phyloP scores from a whole-genome alignment of 164 flowering plant species.

The Cinnamomum micranthum region DNA sequence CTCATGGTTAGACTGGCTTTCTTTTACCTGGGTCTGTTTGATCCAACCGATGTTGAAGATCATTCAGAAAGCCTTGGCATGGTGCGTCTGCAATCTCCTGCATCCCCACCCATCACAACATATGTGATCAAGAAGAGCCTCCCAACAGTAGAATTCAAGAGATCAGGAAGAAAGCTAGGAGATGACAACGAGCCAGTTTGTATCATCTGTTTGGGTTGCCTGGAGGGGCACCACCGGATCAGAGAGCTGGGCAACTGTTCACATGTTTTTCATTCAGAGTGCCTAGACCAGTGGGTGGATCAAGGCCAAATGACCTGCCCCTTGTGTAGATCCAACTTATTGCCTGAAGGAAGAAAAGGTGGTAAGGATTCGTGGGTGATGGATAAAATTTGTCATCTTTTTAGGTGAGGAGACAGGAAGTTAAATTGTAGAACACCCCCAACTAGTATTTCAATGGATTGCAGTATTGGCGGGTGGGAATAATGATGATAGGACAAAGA shows the following conservation, averaged over 20 bases:
- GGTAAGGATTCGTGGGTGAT: conserved; percentile 12
- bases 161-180: not conserved
- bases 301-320: conserved; percentile 33
- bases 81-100: not conserved
- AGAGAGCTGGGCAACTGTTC: conserved; percentile 30
- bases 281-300: conserved; percentile 38
- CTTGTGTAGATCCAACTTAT: conserved; percentile 24
- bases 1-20: conserved; percentile 9
- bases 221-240: conserved; percentile 20
- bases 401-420: conserved; percentile 7
- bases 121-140: conserved; percentile 8
- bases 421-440: too few relatives aligned
- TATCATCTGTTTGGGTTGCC: conserved; percentile 20
- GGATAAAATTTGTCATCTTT: conserved; percentile 18
- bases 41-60: conserved; percentile 7
- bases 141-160: conserved; percentile 5
- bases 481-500: too few relatives aligned
- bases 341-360: conserved; percentile 11
- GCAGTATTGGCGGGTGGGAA: too few relatives aligned
- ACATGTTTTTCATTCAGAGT: conserved; percentile 35
- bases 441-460: too few relatives aligned
- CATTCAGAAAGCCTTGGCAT: not conserved
- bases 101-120: not conserved
- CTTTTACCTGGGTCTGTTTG: conserved; percentile 12
- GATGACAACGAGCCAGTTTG: conserved; percentile 16